Base-by-base conservation (phyloP, 176 grass and related monocot genomes). In the Miscanthus lutarioriparius region DNA sequence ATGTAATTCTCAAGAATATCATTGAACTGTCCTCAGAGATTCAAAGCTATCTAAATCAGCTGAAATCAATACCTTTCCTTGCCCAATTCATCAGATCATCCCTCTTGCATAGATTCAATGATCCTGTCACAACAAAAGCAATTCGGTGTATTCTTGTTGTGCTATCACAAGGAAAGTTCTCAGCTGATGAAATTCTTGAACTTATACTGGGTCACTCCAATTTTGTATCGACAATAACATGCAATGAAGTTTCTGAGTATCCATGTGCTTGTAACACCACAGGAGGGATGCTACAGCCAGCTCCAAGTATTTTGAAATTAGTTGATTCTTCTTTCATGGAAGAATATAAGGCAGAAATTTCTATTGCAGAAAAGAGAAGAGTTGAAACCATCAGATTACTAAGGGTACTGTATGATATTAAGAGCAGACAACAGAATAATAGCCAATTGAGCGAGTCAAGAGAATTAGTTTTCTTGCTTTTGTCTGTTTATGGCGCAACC, bases 171-270 rank as follows among this genome's bases (percentile, higher is more conserved):
- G 89, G 89, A 72, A 95, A 76, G n/a, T 90, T 93, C 83, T 67
- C 82, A 25, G 87, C 89, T 70, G 78, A 88, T 83, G 87, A 93
- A 85, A 93, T 93, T 83, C 88, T 97, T 86, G 95, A 94, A 64
- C 90, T 95, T 81, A 67, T 95, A 87, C 82, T 97, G 70, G 95
- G 95, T 22, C 95, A 97, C 82, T 97, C 95, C 84, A 87, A 91
- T 86, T 97, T 97, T 86, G 37, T 97, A 49, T 81, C 87, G 11
- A 68, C 89, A 79, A 75, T 97, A 68, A 85, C 82, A 64, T 92
- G 49, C 41, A 74, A 63, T 76, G 91, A 69, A 86, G 54, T 43
- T 84, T 86, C 80, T 43, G 75, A 75, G 66, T 59, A 84, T 84
- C 76, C 79, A 86, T 93, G 87, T 85, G 38, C 82, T 85, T 89